A percentile compares a stretch with the other conserved stretches of the same genome.
phyloP scores from a whole-genome alignment of 768 basidiomycete genomes.

The Tremella fuciformis region DNA sequence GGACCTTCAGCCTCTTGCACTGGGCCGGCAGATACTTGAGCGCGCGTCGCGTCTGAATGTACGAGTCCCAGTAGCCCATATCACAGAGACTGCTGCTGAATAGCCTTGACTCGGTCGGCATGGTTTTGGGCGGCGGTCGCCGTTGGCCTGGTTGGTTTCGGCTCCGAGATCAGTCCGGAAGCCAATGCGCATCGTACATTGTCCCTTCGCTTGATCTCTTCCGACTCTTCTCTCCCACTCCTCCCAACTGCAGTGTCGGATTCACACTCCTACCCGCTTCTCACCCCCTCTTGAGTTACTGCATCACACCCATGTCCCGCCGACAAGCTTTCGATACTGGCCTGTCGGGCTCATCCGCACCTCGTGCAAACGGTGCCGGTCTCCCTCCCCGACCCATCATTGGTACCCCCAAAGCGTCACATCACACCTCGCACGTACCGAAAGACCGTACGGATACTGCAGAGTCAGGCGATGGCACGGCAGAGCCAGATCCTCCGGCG shows the following conservation, averaged over 20 bases:
- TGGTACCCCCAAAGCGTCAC: background rate
- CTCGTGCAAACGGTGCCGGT: background rate
- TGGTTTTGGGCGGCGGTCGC: no score
- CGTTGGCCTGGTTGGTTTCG: no score
- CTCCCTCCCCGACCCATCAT: background rate
- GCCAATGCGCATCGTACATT: background rate
- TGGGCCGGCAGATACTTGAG: no score
- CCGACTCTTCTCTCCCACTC: background rate
- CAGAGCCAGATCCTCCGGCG: background rate
- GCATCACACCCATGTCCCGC: slow-evolving; percentile 21
- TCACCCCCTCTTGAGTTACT: background rate
- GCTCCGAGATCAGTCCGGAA: background rate
- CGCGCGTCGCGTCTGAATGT: no score
- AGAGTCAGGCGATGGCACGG: slow-evolving; percentile 13
- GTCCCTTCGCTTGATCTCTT: background rate
- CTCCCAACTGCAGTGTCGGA: background rate
- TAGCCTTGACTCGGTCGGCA: no score
- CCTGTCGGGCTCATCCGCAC: slow-evolving; percentile 9
- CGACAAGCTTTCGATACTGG: slow-evolving; percentile 27
- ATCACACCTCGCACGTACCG: slow-evolving; percentile 13
- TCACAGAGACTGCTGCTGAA: no score
- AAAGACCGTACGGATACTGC: slow-evolving; percentile 1
- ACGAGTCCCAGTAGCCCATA: no score
- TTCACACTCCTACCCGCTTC: background rate
- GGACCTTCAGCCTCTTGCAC: no score